Evolutionary conservation across 805 yeast genomes (phyloP).

Genomic region (Saturnispora zaruensis): DNA sequence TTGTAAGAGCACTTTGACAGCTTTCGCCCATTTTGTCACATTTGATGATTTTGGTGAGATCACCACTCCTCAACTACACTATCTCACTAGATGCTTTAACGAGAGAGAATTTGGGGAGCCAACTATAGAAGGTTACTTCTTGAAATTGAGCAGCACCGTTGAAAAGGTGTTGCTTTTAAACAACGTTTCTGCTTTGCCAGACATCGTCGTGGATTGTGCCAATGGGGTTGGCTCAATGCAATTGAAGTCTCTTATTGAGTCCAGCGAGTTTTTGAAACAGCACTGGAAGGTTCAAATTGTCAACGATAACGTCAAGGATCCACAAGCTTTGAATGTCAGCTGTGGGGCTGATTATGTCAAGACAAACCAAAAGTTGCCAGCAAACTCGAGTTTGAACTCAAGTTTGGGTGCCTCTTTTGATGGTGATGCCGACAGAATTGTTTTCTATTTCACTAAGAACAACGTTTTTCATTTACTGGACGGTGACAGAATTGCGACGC

Average conservation of each 20-base stretch:
- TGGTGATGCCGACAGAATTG: constrained; percentile 95
- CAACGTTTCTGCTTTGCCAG: constrained; percentile 13
- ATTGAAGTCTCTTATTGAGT: constrained; percentile 31
- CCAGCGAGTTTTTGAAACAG: constrained; percentile 14
- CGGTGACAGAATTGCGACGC: constrained; percentile 88
- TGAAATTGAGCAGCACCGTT: constrained; percentile 50
- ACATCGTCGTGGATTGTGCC: constrained; percentile 77
- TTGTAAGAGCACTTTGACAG: constrained; percentile 50
- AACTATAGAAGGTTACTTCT: constrained; percentile 60
- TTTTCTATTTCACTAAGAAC: constrained; percentile 46
- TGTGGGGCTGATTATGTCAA: constrained; percentile 98
- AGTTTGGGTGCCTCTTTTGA: constrained; percentile 77
- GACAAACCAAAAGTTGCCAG: constrained; percentile 74
- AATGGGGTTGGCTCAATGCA: constrained; percentile 96
- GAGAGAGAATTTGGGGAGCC: constrained; percentile 54
- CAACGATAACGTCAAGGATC: constrained; percentile 46
- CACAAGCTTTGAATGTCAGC: constrained; percentile 55
- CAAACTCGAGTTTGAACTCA: constrained; percentile 29
- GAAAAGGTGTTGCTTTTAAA: constrained; percentile 32
- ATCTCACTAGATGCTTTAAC: constrained; percentile 65
- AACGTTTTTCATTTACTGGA: constrained; percentile 55
- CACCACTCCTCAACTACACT: constrained; percentile 94
- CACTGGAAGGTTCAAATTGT: constrained; percentile 36
- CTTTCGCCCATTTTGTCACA: constrained; percentile 21
- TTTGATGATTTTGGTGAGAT: constrained; percentile 55